phyloP scores from a whole-genome alignment of 2,329 filamentous ascomycete genomes.

The Xylaria sp. region DNA sequence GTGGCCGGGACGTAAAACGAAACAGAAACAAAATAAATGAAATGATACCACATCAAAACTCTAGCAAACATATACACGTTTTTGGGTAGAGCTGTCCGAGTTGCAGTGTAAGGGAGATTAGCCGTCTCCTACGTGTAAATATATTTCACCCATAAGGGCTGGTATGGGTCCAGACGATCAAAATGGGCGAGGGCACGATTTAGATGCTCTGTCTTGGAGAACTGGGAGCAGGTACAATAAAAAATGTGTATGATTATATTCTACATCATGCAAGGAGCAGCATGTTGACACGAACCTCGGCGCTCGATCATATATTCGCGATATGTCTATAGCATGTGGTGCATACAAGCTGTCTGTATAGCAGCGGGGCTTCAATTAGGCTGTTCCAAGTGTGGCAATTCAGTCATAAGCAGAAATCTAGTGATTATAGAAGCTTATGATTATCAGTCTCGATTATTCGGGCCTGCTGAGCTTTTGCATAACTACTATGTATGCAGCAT shows the following conservation, averaged over 20 bases:
- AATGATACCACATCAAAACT: slow-evolving; percentile 17
- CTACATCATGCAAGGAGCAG: background rate
- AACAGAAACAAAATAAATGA: background rate
- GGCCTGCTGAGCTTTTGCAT: too few species aligned
- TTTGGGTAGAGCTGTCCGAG: background rate
- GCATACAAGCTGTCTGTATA: too few species aligned
- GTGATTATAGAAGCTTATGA: too few species aligned
- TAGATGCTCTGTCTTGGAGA: background rate
- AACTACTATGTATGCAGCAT: too few species aligned
- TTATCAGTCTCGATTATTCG: too few species aligned
- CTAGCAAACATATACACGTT: background rate
- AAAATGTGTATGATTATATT: background rate
- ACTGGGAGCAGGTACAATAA: background rate
- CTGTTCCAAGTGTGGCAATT: too few species aligned
- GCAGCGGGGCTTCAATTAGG: too few species aligned
- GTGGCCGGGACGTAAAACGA: too few species aligned
- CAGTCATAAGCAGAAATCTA: too few species aligned
- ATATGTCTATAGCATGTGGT: too few species aligned
- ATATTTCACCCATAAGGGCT: slow-evolving; percentile 3
- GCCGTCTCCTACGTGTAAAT: slow-evolving; percentile 15
- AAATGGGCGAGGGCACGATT: slow-evolving; percentile 3
- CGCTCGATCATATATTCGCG: too few species aligned
- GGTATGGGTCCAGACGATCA: slow-evolving; percentile 1
- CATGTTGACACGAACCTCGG: too few species aligned
- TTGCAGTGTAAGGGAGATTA: background rate